Evolutionary conservation across 2,329 filamentous ascomycete genomes (phyloP), one percentile per base, ranked within the genome.

Genomic region (Arachnomyces sp.): DNA sequence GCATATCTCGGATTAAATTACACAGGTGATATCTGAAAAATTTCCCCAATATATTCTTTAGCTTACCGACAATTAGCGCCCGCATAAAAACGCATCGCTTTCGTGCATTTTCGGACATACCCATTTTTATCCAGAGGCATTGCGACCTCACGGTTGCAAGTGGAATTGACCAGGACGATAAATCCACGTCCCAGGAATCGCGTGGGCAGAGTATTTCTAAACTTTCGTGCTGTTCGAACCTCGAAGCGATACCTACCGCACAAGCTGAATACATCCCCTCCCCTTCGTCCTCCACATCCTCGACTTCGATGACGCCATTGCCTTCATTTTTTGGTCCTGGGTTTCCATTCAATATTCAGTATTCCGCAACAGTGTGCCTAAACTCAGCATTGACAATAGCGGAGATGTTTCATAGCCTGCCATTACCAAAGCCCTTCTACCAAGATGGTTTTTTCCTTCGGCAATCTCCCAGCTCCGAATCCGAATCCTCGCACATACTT

Each of bases 11-110:
- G 33, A 67, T 69, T 36, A 69, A 69, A 42, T 42, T 69, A 13
- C 62, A 60, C 31, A 68, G 66, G 66, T 67, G 47, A 15, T n/a
- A 29, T 9, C 17, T 25, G 8, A 5, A 8, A 31, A 9, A 14
- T 17, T 18, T 16, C 37, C 17, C 18, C 28, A 3, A 13, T 5
- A 32, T 43, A 36, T 45, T 44, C 52, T 38, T 5, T 34, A 15
- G 8, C 13, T 31, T 30, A 9, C 21, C 3, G 7, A 21, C 17
- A 30, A 28, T 31, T 43, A 69, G 67, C 47, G 63, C 66, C 8
- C 62, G 65, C 48, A 68, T 69, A 25, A 69, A 69, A 50, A 54
- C 61, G 1, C 65, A 69, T 42, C 62, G 67, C n/a, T 68, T 68
- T 40, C 53, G 64, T 31, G 67, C 67, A 12, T 69, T 69, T 44